Percentiles rank a stretch among this genome's conserved stretches.
Evolutionary conservation across 768 basidiomycete genomes (phyloP).

Genomic region (Boletus pseudo-olivaceus): DNA sequence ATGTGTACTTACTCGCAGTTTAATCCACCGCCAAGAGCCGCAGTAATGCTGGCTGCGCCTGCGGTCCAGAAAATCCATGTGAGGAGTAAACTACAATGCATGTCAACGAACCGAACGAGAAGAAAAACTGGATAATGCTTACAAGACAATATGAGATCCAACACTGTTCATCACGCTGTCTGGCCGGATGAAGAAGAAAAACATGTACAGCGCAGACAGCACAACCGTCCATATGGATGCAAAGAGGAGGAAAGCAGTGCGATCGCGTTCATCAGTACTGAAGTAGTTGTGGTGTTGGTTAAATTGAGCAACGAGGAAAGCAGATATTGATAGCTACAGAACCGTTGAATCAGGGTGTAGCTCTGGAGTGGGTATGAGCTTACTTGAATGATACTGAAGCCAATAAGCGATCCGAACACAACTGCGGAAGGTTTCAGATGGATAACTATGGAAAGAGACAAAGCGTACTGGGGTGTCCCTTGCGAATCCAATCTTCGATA

Average conservation of each 20-base stretch:
- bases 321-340: conserved; percentile 60
- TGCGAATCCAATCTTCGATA: conserved; percentile 40
- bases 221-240: conserved; percentile 68
- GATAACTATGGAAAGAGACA: background rate
- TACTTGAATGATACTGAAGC: conserved; percentile 67
- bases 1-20: conserved; percentile 56
- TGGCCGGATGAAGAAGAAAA: conserved; percentile 52
- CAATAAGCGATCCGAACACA: conserved; percentile 48
- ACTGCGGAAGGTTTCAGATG: conserved; percentile 36
- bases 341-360: background rate
- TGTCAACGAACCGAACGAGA: conserved; percentile 2
- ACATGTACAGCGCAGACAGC: conserved; percentile 47
- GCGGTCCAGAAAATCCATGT: conserved; percentile 82
- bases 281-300: conserved; percentile 53
- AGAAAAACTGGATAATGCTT: conserved; percentile 22
- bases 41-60: conserved; percentile 67
- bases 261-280: conserved; percentile 48
- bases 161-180: conserved; percentile 55
- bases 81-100: conserved; percentile 47
- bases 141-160: conserved; percentile 63
- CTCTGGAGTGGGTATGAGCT: conserved; percentile 2
- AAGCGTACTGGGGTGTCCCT: conserved; percentile 54
- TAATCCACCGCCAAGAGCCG: conserved; percentile 61
- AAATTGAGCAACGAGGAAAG: conserved; percentile 67
- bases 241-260: conserved; percentile 68